Evolutionary conservation across 2,329 filamentous ascomycete species (phyloP).

Genomic region (Hypocrella siamensis): DNA sequence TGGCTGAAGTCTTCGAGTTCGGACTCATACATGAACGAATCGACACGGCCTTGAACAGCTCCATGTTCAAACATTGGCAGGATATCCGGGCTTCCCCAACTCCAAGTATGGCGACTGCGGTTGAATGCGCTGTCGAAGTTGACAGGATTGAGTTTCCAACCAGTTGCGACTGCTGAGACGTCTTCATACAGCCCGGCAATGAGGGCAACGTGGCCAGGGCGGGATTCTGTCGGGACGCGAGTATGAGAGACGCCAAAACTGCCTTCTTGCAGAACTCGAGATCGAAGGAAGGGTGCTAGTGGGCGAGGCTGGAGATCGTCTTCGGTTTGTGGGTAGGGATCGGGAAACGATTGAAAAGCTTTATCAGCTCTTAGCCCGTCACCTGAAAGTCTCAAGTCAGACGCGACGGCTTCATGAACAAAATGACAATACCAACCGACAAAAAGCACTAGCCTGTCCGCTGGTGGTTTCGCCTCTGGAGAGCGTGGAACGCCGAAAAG

Average conservation of each 20-base stretch:
- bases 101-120: constrained; percentile 91
- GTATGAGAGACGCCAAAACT: constrained; percentile 98
- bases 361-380: constrained; percentile 96
- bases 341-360: constrained; percentile 83
- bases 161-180: constrained; percentile 90
- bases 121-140: constrained; percentile 99
- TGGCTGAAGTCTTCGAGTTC: constrained; percentile 84
- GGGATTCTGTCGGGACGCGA: constrained; percentile 87
- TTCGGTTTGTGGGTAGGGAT: constrained; percentile 58
- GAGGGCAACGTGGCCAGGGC: constrained; percentile 88
- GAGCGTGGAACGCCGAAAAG: constrained; percentile 56
- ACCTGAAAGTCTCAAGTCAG: constrained; percentile 26
- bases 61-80: constrained; percentile 92
- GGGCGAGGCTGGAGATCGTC: constrained; percentile 58
- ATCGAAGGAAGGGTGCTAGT: constrained; percentile 82
- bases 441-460: constrained; percentile 67
- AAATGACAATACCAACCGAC: constrained; percentile 55
- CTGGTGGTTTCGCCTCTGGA: constrained; percentile 49
- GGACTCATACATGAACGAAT: constrained; percentile 69
- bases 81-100: constrained; percentile 97
- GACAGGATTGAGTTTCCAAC: constrained; percentile 96
- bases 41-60: constrained; percentile 73
- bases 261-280: constrained; percentile 71
- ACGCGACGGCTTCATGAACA: neutral
- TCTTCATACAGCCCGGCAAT: constrained; percentile 97